Base-by-base conservation (phyloP, 2,329 filamentous ascomycete species). In the Pseudonectria buxi region DNA sequence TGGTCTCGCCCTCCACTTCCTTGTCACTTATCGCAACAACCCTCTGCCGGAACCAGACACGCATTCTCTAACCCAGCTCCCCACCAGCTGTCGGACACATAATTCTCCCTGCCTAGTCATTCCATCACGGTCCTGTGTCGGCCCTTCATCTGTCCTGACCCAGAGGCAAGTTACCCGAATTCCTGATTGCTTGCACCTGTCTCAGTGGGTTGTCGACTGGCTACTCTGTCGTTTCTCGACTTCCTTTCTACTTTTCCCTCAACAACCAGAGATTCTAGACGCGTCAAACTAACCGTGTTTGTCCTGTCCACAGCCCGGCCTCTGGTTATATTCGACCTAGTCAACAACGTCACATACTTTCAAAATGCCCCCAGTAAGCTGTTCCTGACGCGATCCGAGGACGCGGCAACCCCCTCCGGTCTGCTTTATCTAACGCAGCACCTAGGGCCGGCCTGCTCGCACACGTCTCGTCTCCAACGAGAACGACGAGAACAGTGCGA, bases 401-500 rank as follows among this genome's bases (percentile, higher is more conserved):
- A 24, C 29, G 33, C 36, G 9, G 13, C 15, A 10, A 24, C 30
- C 36, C 26, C 27, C 14, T 7, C 6, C 13, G 10, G 26, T 13
- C 22, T 36, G 22, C 28, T 24, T 30, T 12, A 33, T 34, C 43
- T 50, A 39, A 50, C 43, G 28, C 34, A 27, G 14, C 28, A 27
- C 35, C 15, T 69, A 70, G 83, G 76, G 73, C 70, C 83, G 85
- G 64, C 70, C 76, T 59, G 71, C 79, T 55, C 78, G 83, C 64
- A 76, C 80, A 61, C 83, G 88, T 66, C 76, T 80, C 61, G 75
- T 83, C 54, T 83, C 83, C 48, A 92, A 94, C 64, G 89, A 95
- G 71, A 95, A 95, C 60, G 90, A 95, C 62, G 92, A 95, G 71
- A 94, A 95, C 62, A 76, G 65, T 46, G 67, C 71, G 40, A 80